These are phyloP conservation scores for Fonsecaea pedrosoi DNA, from an alignment of 2,329 filamentous ascomycete genomes.

Conservation along the genomic window DNA sequence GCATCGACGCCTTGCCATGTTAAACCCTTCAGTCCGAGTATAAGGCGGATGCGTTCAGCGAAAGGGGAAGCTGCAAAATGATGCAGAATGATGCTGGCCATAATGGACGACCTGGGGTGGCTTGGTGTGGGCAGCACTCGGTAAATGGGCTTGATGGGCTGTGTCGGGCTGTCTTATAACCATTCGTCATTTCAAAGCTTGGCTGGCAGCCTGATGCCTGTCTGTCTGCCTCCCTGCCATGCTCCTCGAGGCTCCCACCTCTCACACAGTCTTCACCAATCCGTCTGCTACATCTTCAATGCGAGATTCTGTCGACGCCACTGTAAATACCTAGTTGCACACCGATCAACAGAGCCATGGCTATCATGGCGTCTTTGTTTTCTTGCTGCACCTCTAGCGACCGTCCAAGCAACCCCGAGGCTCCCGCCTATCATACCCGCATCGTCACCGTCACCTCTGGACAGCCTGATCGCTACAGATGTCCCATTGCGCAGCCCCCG, in stretches of 20 bases:
- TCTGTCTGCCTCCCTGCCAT: background rate
- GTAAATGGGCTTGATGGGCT: background rate
- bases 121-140: background rate
- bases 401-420: slow-evolving; percentile 24
- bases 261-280: background rate
- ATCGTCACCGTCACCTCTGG: slow-evolving; percentile 26
- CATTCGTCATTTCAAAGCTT: background rate
- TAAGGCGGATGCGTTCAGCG: background rate
- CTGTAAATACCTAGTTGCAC: background rate
- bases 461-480: background rate
- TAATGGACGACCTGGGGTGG: background rate
- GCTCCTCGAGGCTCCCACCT: background rate
- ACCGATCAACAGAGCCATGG: slow-evolving; percentile 2
- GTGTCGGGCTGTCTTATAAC: background rate
- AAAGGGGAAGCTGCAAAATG: background rate
- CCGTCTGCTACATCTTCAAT: background rate
- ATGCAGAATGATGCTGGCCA: background rate
- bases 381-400: slow-evolving; percentile 26
- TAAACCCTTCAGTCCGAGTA: slow-evolving; percentile 2
- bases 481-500: slow-evolving; percentile 15
- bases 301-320: background rate
- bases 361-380: slow-evolving; percentile 18
- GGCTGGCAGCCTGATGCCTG: background rate
- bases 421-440: slow-evolving; percentile 32
- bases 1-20: slow-evolving; percentile 4